Evolutionary conservation across 2,329 filamentous ascomycete species (phyloP).

Genomic region (Penicillium rolfsii): DNA sequence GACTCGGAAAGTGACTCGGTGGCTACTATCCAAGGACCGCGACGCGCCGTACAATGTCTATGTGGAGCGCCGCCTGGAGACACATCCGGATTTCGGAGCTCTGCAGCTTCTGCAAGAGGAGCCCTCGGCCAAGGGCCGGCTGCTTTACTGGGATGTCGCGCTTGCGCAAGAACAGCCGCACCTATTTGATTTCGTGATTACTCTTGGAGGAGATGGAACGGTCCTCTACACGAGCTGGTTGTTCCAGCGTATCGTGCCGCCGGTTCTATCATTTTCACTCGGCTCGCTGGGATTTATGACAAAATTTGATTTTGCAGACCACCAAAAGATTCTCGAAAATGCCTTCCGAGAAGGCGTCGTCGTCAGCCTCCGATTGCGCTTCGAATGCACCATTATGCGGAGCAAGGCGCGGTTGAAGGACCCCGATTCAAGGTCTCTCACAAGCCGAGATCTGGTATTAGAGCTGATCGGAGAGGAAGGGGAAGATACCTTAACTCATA

Average conservation of each 20-base stretch:
- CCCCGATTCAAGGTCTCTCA: conserved; percentile 33
- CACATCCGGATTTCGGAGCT: conserved; percentile 73
- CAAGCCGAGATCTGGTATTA: conserved; percentile 74
- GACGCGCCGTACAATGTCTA: conserved; percentile 73
- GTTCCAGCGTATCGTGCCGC: conserved; percentile 92
- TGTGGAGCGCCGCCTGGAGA: conserved; percentile 74
- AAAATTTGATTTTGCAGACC: conserved; percentile 88
- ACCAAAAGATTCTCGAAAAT: conserved; percentile 67
- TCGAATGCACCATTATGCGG: conserved; percentile 93
- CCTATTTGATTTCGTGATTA: conserved; percentile 90
- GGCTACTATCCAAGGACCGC: conserved; percentile 75
- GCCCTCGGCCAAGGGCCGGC: conserved; percentile 57
- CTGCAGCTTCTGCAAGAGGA: conserved; percentile 68
- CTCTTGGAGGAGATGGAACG: conserved; percentile 92
- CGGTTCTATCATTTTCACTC: conserved; percentile 86
- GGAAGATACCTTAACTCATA: conserved; percentile 82
- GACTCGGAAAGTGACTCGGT: conserved; percentile 75
- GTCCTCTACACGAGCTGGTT: conserved; percentile 96
- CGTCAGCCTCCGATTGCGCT: conserved; percentile 82
- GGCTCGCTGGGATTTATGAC: conserved; percentile 94
- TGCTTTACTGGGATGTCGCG: conserved; percentile 81
- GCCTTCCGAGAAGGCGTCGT: conserved; percentile 84
- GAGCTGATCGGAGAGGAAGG: conserved; percentile 85
- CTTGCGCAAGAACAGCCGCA: conserved; percentile 79
- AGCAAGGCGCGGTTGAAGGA: conserved; percentile 43